phyloP scores from a whole-genome alignment of 148 eudicot genomes.

The Diospyros kaki region DNA sequence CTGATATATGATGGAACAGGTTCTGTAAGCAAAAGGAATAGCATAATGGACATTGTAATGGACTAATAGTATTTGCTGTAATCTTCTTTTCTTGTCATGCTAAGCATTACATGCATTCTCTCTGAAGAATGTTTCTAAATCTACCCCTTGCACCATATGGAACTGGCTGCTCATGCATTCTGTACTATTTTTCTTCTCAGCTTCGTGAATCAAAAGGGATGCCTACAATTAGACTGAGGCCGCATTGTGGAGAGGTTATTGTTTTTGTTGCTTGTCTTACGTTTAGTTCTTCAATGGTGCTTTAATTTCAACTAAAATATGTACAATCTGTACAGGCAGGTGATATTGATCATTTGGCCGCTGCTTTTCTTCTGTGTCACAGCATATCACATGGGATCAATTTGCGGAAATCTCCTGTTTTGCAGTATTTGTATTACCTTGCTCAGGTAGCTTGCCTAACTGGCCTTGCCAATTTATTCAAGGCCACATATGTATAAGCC shows the following conservation, averaged over 20 bases:
- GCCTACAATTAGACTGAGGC: constrained; percentile 65
- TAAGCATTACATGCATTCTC: too few species aligned
- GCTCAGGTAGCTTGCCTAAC: constrained; percentile 53
- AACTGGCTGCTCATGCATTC: constrained; percentile 9
- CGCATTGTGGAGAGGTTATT: constrained; percentile 82
- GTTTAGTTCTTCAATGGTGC: neutral
- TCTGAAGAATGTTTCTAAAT: neutral
- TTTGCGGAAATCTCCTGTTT: constrained; percentile 73
- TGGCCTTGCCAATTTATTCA: constrained; percentile 1
- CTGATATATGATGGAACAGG: neutral
- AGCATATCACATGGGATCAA: constrained; percentile 80
- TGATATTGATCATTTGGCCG: constrained; percentile 78
- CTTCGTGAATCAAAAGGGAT: constrained; percentile 82
- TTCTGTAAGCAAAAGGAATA: neutral
- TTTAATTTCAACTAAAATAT: constrained; percentile 8
- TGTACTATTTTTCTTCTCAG: constrained; percentile 21
- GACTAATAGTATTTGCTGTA: neutral
- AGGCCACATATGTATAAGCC: neutral
- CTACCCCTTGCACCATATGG: neutral
- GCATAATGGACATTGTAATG: too few species aligned
- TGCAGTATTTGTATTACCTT: constrained; percentile 78
- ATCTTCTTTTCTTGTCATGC: neutral
- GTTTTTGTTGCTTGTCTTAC: constrained; percentile 3
- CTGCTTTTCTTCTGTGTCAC: constrained; percentile 74
- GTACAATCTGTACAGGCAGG: constrained; percentile 48